Conservation (phyloP, 106 monocot genomes). For the Acorus gramineus region DNA sequence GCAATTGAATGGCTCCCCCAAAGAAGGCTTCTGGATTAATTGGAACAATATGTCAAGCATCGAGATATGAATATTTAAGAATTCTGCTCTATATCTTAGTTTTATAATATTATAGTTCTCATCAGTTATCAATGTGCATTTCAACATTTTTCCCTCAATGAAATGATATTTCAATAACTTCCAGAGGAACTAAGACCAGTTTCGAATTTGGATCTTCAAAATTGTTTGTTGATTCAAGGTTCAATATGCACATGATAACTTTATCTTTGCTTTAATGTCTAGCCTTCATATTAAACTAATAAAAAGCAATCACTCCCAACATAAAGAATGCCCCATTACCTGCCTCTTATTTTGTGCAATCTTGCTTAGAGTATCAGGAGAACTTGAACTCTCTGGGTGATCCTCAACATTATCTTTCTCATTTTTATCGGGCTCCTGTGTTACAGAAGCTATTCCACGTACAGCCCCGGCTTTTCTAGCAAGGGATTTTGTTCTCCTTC, state of each 20-base stretch:
- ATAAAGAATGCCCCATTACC: constrained; percentile 20
- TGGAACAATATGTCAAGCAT: too few relatives aligned
- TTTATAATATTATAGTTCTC: too few relatives aligned
- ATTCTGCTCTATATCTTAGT: too few relatives aligned
- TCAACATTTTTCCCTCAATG: background rate
- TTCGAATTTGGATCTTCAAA: too few relatives aligned
- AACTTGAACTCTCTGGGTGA: constrained; percentile 29
- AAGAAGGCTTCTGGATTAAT: constrained; percentile 35
- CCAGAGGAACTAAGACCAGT: background rate
- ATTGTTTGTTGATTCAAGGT: too few relatives aligned
- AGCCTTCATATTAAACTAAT: too few relatives aligned
- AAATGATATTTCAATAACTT: background rate
- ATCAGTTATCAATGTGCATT: too few relatives aligned
- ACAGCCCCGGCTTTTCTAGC: constrained; percentile 43
- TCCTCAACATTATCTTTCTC: constrained; percentile 28
- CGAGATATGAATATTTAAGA: too few relatives aligned
- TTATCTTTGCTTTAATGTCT: too few relatives aligned
- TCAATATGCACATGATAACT: too few relatives aligned
- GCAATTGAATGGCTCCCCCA: constrained; percentile 34
- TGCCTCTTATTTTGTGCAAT: constrained; percentile 40
- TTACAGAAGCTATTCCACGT: constrained; percentile 32
- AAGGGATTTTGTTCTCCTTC: constrained; percentile 63
- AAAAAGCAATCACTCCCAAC: too few relatives aligned
- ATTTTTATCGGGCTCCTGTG: constrained; percentile 33
- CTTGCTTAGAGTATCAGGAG: constrained; percentile 30